Evolutionary conservation across 2,329 filamentous ascomycete genomes (phyloP), one percentile per base, ranked within the genome.

Genomic region (Colletotrichum sp.): DNA sequence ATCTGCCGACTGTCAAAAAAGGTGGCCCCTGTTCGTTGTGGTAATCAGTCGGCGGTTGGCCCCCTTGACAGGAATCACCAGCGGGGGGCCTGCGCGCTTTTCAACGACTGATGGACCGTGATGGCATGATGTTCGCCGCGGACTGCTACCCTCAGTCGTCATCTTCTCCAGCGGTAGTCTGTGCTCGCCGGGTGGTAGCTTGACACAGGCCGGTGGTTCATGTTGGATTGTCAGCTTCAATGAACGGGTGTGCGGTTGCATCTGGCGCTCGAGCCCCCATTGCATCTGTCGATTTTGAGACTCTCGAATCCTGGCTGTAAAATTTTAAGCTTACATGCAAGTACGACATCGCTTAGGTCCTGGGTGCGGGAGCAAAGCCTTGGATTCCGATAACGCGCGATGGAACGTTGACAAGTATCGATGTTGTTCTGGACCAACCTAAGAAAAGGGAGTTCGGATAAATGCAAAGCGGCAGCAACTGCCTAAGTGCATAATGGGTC

Each of bases 391-490:
- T 52, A 13, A 52, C n/a, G 43, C 43, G 1, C 43, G 43, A 52
- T 52, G 43, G n/a, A 2, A 52, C 43, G 43, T 13, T 52, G 43
- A 3, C 6, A 21, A 48, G 43, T 48, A 48, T 48, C 10, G 10
- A 21, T 7, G 43, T 52, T 52, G 43, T n/a, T 21, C 43, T 13
- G 43, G 10, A 48, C 39, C 39, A 52, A n/a, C n/a, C n/a, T n/a
- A n/a, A 24, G 43, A 24, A 21, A 52, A 13, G 0, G 43, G 0
- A 52, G 43, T 5, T 52, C n/a, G 43, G 43, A 52, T 52, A 52
- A 12, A 48, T 4, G 43, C 43, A 48, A 21, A 3, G 43, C 10
- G 1, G 6, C 6, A 6, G 1, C 0, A 2, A 7, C n/a, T 13
- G 43, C 6, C 3, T 52, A 52, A 52, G n/a, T 52, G n/a, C 43